A percentile compares a stretch with the other conserved stretches of the same genome.
Conservation (phyloP, 2,329 filamentous ascomycete genomes). For the Cordyceps militaris region DNA sequence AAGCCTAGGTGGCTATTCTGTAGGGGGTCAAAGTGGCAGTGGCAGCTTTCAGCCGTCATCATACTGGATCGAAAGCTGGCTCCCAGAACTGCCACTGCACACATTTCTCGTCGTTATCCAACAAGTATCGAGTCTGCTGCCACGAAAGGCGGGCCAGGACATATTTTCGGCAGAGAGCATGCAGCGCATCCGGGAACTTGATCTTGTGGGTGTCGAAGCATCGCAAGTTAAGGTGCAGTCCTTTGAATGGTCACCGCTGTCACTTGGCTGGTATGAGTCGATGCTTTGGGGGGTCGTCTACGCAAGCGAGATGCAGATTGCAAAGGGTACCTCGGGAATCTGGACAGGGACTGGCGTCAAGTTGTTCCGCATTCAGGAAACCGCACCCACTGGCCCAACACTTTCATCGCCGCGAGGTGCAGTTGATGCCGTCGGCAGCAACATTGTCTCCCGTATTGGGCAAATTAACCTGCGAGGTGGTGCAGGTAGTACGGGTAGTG, state of each 20-base stretch:
- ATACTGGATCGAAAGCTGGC: constrained; percentile 87
- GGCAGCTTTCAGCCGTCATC: constrained; percentile 70
- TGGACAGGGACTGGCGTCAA: constrained; percentile 90
- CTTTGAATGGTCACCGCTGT: constrained; percentile 89
- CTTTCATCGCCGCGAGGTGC: constrained; percentile 80
- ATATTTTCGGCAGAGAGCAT: constrained; percentile 39
- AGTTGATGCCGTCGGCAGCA: constrained; percentile 87
- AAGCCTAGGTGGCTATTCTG: constrained; percentile 63
- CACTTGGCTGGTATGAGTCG: constrained; percentile 92
- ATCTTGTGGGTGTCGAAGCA: constrained; percentile 66
- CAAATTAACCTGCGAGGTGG: constrained; percentile 63
- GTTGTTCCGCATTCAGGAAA: constrained; percentile 85
- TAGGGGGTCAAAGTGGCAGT: constrained; percentile 46
- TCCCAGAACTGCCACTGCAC: constrained; percentile 84
- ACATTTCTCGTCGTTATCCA: constrained; percentile 73
- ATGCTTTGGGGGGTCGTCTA: constrained; percentile 93
- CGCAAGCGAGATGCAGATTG: constrained; percentile 78
- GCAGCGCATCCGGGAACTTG: constrained; percentile 50
- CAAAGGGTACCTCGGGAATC: constrained; percentile 79
- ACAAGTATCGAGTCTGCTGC: constrained; percentile 52
- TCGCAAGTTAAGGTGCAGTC: constrained; percentile 71
- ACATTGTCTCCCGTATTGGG: constrained; percentile 79
- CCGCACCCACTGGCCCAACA: constrained; percentile 69
- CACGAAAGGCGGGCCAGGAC: constrained; percentile 39
- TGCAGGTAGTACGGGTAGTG: not conserved